These are phyloP conservation scores for Geotrichum australiense DNA, from an alignment of 1,139 yeast genomes.

Conservation along the genomic window DNA sequence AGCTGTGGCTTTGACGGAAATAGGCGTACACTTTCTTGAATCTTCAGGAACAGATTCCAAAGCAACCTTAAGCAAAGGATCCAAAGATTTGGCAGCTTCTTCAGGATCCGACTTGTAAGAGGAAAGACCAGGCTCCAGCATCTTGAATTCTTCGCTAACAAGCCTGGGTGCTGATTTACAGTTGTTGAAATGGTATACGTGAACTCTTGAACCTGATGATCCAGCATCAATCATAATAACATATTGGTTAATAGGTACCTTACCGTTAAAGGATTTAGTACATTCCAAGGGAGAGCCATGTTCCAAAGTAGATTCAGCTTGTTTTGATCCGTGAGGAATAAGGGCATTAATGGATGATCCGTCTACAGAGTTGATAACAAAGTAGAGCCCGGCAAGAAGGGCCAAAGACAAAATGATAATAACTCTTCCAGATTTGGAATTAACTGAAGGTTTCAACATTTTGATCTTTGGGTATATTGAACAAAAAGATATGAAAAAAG, in stretches of 20 bases:
- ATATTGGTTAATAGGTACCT: slow-evolving; percentile 40
- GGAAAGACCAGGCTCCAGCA: slow-evolving; percentile 84
- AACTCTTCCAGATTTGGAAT: slow-evolving; percentile 16
- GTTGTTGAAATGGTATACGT: slow-evolving; percentile 75
- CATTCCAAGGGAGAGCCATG: slow-evolving; percentile 21
- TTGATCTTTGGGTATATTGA: no score
- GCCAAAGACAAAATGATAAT: slow-evolving; percentile 11
- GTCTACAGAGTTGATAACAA: slow-evolving; percentile 10
- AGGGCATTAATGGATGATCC: slow-evolving; percentile 2
- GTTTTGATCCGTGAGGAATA: not conserved
- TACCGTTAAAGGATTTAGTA: slow-evolving; percentile 33
- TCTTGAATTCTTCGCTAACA: slow-evolving; percentile 64
- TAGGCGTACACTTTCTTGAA: slow-evolving; percentile 69
- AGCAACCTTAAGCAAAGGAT: slow-evolving; percentile 69
- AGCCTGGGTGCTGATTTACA: slow-evolving; percentile 70
- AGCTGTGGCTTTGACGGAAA: slow-evolving; percentile 93
- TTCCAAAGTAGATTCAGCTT: not conserved
- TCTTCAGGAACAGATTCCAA: slow-evolving; percentile 60
- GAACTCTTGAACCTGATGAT: slow-evolving; percentile 90
- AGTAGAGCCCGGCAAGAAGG: slow-evolving; percentile 10
- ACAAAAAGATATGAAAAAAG: not conserved
- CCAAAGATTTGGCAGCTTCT: slow-evolving; percentile 79
- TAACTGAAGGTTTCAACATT: slow-evolving; percentile 10
- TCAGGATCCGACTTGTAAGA: slow-evolving; percentile 68
- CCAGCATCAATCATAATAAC: slow-evolving; percentile 94